phyloP scores from a whole-genome alignment of 2,329 filamentous ascomycete genomes.

The Xylaria sp. region DNA sequence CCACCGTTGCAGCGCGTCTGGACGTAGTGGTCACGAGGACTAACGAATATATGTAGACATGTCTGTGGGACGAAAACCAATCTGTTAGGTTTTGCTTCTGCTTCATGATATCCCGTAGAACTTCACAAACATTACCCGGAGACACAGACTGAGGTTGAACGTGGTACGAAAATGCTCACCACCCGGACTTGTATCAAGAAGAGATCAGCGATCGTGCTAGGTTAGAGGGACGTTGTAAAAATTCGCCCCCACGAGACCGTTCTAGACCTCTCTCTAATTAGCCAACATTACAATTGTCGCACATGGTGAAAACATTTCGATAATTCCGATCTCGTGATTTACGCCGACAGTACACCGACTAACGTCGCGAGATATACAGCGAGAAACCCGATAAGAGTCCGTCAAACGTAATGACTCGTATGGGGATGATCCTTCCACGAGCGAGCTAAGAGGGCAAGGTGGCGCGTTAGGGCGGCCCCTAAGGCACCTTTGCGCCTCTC shows the following conservation, averaged over 20 bases:
- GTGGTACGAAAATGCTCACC: too few species aligned
- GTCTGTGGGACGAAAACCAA: neutral
- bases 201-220: neutral
- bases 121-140: too few species aligned
- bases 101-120: neutral
- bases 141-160: too few species aligned
- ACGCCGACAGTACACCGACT: neutral
- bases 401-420: neutral
- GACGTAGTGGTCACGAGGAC: neutral
- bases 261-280: neutral
- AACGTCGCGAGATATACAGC: neutral
- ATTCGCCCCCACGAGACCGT: neutral
- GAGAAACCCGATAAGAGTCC: neutral
- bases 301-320: neutral
- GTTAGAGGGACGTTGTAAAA: neutral
- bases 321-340: neutral
- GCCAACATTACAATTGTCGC: neutral
- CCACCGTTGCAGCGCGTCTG: neutral
- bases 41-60: neutral
- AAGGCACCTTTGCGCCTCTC: constrained; percentile 9
- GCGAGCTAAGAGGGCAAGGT: constrained; percentile 8
- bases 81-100: neutral
- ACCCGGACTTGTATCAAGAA: too few species aligned
- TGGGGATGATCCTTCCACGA: constrained; percentile 9
- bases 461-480: constrained; percentile 4